phyloP scores from a whole-genome alignment of 73 alveolate species.

The Paramecium sexaurelia region DNA sequence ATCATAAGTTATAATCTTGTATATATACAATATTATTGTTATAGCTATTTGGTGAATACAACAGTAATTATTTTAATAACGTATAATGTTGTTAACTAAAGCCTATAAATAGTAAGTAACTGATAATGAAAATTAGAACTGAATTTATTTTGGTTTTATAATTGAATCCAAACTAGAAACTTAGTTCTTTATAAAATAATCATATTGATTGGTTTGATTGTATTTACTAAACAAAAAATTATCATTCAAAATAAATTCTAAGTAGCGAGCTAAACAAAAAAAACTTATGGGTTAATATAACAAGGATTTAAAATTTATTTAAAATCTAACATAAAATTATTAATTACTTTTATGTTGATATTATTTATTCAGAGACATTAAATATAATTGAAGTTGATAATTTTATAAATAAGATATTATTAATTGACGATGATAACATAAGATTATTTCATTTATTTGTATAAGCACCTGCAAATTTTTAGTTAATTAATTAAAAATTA shows the following conservation, averaged over 20 bases:
- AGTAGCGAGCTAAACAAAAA: background rate
- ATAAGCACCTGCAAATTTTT: background rate
- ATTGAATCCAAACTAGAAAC: background rate
- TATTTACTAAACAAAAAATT: background rate
- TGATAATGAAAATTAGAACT: slow-evolving; percentile 1
- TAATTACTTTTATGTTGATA: background rate
- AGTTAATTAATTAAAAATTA: background rate
- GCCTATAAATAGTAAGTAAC: background rate
- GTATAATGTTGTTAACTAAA: background rate
- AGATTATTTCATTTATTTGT: background rate
- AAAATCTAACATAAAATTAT: background rate
- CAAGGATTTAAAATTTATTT: background rate
- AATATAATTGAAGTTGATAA: background rate
- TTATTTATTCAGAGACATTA: background rate
- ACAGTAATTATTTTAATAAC: background rate
- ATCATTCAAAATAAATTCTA: background rate
- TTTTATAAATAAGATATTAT: background rate
- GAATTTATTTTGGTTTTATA: background rate
- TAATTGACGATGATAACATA: background rate
- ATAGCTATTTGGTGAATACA: slow-evolving; percentile 25
- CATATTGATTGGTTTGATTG: slow-evolving; percentile 15
- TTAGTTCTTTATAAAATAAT: background rate
- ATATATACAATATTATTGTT: background rate
- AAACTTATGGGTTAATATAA: background rate
- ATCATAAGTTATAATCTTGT: background rate